Evolutionary conservation across 2,329 filamentous ascomycete genomes (phyloP).

Genomic region (Diaporthe sp.): DNA sequence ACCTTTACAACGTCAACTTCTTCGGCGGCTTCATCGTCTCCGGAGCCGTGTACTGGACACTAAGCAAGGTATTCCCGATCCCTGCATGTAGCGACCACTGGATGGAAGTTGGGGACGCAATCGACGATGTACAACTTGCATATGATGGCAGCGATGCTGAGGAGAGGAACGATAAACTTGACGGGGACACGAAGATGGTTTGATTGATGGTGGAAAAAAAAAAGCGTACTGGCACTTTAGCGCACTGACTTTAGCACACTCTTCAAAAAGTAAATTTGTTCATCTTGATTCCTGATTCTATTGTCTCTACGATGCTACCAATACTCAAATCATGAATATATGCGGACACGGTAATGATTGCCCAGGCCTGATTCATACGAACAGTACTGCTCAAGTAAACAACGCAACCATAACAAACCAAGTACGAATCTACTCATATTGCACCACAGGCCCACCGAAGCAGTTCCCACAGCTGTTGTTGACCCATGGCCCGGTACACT

Average conservation of each 20-base stretch:
- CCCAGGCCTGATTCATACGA: too few relatives aligned
- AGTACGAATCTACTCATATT: neutral
- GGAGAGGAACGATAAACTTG: constrained; percentile 9
- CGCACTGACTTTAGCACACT: neutral
- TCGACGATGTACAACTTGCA: constrained; percentile 66
- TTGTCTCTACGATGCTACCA: neutral
- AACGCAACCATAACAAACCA: neutral
- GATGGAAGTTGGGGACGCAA: constrained; percentile 80
- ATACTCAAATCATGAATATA: neutral
- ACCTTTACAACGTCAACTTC: constrained; percentile 93
- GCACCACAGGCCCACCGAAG: constrained; percentile 32
- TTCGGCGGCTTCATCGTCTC: constrained; percentile 87
- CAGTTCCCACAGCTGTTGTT: constrained; percentile 19
- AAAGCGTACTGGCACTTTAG: neutral
- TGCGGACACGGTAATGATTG: neutral
- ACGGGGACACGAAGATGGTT: constrained; percentile 37
- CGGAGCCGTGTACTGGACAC: constrained; percentile 73
- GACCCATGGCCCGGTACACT: constrained; percentile 32
- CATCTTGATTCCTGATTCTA: too few relatives aligned
- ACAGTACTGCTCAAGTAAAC: neutral
- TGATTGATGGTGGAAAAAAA: neutral
- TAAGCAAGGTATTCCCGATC: constrained; percentile 79
- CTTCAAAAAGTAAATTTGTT: neutral
- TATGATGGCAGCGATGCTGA: constrained; percentile 53
- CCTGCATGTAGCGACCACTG: constrained; percentile 81